Evolutionary conservation across 805 yeast genomes (phyloP), one percentile per base, ranked within the genome.

Genomic region (Blastobotrys attinorum): DNA sequence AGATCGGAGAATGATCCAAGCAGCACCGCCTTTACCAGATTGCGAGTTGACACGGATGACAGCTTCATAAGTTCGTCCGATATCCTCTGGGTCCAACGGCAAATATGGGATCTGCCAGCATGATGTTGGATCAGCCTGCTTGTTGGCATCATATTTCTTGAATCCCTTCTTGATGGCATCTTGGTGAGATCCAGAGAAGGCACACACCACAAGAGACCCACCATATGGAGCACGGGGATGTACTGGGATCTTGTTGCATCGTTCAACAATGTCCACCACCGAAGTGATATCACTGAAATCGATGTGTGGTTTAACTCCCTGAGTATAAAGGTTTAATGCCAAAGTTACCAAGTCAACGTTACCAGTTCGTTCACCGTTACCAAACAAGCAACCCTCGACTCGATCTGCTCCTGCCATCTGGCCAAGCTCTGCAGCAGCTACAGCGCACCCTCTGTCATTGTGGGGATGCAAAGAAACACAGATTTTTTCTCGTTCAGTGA

Each of bases 51-150:
- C 92, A 59, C 95, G 77, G 54, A 84, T 84, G 44, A 85, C 83
- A n/a, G 94, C 92, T 64, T 85, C 95, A 66, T 85, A 85, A n/a
- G 82, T 82, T 62, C 92, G 76, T 41, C 94, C 94, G 55, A 84
- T 80, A 61, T 85, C 94, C 53, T 75, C 71, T 37, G 95, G 95
- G 59, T 84, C 95, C 57, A 85, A 71, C 22, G 95, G 94, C 53
- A 84, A 71, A 65, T 84, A 84, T 16, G 95, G 95, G 46, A 84
- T 70, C 54, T 74, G 70, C 95, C 94, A 84, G 42, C 60, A 62
- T 20, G 54, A 49, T 35, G 41, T 42, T 35, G 65, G 65, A 20
- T 64, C 57, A 11, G 62, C 61, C 22, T 62, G 60, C 36, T 59
- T 56, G 33, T 63, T 64, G 39, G 61, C 54, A 40, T 47, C 55